phyloP scores from a whole-genome alignment of 2,329 filamentous ascomycete genomes.

The Diplodia sapinea region DNA sequence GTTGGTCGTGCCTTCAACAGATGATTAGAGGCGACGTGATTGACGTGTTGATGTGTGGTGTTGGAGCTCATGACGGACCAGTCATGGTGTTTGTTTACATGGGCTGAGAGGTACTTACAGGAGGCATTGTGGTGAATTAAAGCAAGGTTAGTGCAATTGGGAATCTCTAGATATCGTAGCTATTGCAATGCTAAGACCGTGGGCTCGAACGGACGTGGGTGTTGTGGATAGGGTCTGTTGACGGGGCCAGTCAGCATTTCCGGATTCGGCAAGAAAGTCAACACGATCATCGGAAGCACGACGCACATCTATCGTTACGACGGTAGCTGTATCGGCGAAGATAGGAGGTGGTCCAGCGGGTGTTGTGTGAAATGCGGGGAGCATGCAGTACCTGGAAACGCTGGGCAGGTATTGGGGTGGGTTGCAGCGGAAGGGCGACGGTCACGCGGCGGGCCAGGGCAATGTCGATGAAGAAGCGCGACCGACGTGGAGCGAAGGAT shows the following conservation, averaged over 20 bases:
- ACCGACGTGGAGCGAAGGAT: conserved; percentile 25
- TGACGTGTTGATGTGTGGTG: conserved; percentile 16
- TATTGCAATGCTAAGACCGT: conserved; percentile 6
- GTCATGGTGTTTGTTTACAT: conserved; percentile 17
- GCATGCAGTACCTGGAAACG: conserved; percentile 29
- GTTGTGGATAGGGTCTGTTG: conserved; percentile 31
- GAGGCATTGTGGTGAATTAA: conserved; percentile 60
- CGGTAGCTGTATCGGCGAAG: conserved; percentile 41
- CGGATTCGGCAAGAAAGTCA: conserved; percentile 27
- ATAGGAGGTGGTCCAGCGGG: conserved; percentile 35
- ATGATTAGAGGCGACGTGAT: conserved; percentile 48
- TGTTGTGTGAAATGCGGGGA: conserved; percentile 26
- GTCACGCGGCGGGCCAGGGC: neutral
- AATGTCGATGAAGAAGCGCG: conserved; percentile 15
- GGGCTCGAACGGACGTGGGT: conserved; percentile 25
- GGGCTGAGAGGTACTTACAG: conserved; percentile 54
- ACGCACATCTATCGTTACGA: conserved; percentile 48
- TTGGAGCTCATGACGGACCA: neutral
- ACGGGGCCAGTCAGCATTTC: conserved; percentile 23
- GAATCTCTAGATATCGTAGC: conserved; percentile 28
- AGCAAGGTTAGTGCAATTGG: conserved; percentile 33
- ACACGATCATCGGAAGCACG: neutral
- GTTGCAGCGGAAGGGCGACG: neutral
- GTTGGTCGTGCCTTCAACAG: conserved; percentile 67
- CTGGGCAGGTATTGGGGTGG: conserved; percentile 3